These are phyloP conservation scores for Serendipita sp. DNA, from an alignment of 768 basidiomycete species.

Conservation along the genomic window DNA sequence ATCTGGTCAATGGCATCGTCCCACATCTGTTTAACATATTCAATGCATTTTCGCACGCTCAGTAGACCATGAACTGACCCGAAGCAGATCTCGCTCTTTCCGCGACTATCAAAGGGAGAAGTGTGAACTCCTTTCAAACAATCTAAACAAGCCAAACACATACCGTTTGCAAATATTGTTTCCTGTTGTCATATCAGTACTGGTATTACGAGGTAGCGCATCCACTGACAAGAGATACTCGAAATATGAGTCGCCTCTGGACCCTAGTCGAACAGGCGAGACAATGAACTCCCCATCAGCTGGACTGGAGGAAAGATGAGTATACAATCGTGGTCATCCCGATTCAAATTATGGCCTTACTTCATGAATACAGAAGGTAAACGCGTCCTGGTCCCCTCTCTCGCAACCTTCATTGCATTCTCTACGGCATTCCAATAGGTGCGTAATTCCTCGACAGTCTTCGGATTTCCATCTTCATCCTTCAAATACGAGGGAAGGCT, in stretches of 20 bases:
- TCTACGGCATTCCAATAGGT: neutral
- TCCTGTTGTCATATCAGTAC: constrained; percentile 21
- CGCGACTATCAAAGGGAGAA: neutral
- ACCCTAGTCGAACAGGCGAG: constrained; percentile 78
- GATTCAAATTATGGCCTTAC: constrained; percentile 26
- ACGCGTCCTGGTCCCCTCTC: constrained; percentile 43
- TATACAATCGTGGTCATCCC: neutral
- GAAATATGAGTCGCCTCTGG: constrained; percentile 86
- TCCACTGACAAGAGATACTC: constrained; percentile 63
- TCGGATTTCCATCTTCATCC: neutral
- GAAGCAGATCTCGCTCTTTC: neutral
- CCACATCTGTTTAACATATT: constrained; percentile 51
- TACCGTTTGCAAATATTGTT: constrained; percentile 74
- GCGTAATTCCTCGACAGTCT: neutral
- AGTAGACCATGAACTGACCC: neutral
- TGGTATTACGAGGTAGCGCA: neutral
- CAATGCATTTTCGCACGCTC: neutral
- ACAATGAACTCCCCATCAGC: constrained; percentile 38
- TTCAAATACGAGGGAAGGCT: neutral
- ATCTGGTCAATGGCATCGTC: constrained; percentile 71
- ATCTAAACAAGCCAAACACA: constrained; percentile 9
- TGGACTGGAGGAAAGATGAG: constrained; percentile 22
- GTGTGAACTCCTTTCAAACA: neutral
- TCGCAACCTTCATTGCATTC: constrained; percentile 56
- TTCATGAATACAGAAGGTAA: constrained; percentile 73